These are phyloP conservation scores for Reutealis trisperma DNA, from an alignment of 345 rosid species.

Conservation along the genomic window DNA sequence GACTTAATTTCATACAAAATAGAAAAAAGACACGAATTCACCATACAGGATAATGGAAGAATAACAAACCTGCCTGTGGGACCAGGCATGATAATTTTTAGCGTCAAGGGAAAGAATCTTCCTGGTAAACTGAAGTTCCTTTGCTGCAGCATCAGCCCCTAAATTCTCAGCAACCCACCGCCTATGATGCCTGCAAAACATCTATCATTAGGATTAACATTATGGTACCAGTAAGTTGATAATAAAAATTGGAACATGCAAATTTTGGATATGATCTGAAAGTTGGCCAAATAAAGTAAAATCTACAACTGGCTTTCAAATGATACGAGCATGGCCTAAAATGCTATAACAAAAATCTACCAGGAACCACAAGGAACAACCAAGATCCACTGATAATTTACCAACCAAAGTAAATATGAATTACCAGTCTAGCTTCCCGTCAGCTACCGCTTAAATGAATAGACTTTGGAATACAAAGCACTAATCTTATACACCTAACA, in stretches of 20 bases:
- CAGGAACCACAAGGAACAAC: background rate
- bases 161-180: slow-evolving; percentile 92
- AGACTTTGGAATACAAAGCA: background rate
- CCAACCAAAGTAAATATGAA: background rate
- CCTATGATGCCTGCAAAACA: slow-evolving; percentile 78
- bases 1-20: background rate
- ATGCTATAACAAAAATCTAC: background rate
- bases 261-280: slow-evolving; percentile 10
- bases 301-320: background rate
- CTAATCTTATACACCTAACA: background rate
- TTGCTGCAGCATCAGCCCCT: slow-evolving; percentile 57
- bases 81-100: slow-evolving; percentile 95
- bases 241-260: background rate
- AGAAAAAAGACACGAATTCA: background rate
- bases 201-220: background rate
- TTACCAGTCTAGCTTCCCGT: background rate
- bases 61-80: slow-evolving; percentile 84
- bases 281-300: slow-evolving; percentile 9
- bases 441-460: background rate
- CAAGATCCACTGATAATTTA: background rate
- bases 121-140: slow-evolving; percentile 71
- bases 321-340: background rate
- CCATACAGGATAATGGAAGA: background rate
- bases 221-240: background rate
- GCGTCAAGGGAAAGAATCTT: slow-evolving; percentile 65